Evolutionary conservation across 352 stramenopile genomes (phyloP), one percentile per base, ranked within the genome.

Genomic region (Elongisporangium undulatum): DNA sequence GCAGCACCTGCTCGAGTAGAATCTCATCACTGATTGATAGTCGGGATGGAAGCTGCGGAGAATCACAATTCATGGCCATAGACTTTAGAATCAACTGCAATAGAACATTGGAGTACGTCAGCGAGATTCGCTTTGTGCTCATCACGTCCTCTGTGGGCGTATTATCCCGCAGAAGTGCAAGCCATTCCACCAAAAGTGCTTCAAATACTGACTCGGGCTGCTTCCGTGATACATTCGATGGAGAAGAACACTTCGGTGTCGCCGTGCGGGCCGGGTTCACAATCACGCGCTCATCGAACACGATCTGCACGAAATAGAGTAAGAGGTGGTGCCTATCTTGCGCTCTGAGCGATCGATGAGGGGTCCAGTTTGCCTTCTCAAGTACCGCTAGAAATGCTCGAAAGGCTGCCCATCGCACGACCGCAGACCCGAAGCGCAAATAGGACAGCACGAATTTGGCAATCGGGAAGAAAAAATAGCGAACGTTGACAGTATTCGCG

Each of bases 41-140:
- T 13, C 34, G 15, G 0, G 56, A 57, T 39, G 61, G 68, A 6
- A 70, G 62, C 22, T 24, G 24, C 2, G 3, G n/a, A n/a, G n/a
- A n/a, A n/a, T n/a, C n/a, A n/a, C n/a, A n/a, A n/a, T 22, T 41
- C 52, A 82, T 81, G 8, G 81, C 79, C 50, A 93, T 79, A 2
- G 77, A 82, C 59, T 93, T 93, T 9, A 89, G 34, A 13, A 87
- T 70, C 16, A 93, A 62, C 24, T 89, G 81, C 4, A 93, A 54
- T 8, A 93, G 62, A 2, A 83, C 64, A 26, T 78, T 76, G 0
- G 83, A 71, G 29, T 80, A 87, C 20, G 58, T 66, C 9, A 90
- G 66, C 5, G 82, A 83, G 15, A 74, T 55, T 20, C 69, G 55
- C 56, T 79, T 85, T 3, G 71, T 72, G n/a, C 80, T 65, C 1